These are phyloP conservation scores for Kwoniella sp. DNA, from an alignment of 768 basidiomycete species.

Conservation along the genomic window DNA sequence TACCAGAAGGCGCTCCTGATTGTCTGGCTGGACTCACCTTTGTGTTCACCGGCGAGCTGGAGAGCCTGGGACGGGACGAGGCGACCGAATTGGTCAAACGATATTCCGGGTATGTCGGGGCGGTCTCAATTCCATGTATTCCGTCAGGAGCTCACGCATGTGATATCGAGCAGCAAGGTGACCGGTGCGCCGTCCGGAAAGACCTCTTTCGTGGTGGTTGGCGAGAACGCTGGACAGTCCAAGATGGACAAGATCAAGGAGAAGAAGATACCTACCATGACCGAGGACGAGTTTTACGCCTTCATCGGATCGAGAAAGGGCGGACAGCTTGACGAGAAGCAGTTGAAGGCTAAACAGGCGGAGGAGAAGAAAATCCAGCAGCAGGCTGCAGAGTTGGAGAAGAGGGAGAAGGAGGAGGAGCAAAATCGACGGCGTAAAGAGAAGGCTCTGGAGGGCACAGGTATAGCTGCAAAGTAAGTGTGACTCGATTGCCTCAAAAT, in stretches of 20 bases:
- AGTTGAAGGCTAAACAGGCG: conserved; percentile 62
- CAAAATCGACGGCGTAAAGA: conserved; percentile 37
- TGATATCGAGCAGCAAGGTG: conserved; percentile 67
- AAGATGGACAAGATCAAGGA: conserved; percentile 86
- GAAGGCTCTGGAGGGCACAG: conserved; percentile 36
- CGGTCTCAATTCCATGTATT: too few relatives aligned
- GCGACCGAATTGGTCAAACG: conserved; percentile 83
- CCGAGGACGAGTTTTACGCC: conserved; percentile 80
- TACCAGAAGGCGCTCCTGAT: conserved; percentile 67
- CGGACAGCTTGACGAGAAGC: conserved; percentile 66
- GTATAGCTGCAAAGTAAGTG: conserved; percentile 45
- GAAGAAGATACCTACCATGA: conserved; percentile 67
- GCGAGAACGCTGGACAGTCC: conserved; percentile 77
- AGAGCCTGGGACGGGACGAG: conserved; percentile 80
- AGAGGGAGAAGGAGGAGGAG: conserved; percentile 61
- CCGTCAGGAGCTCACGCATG: too few relatives aligned
- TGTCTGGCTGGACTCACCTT: conserved; percentile 82
- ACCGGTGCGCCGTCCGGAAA: conserved; percentile 81
- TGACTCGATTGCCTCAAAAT: too few relatives aligned
- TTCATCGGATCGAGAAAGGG: conserved; percentile 72
- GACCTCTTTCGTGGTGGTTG: conserved; percentile 84
- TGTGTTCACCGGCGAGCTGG: conserved; percentile 92
- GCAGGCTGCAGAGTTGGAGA: conserved; percentile 51
- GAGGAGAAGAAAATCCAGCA: conserved; percentile 67
- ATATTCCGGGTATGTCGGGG: conserved; percentile 82